Conservation (phyloP, 2,329 filamentous ascomycete species). For the Epichloe aotearoae region DNA sequence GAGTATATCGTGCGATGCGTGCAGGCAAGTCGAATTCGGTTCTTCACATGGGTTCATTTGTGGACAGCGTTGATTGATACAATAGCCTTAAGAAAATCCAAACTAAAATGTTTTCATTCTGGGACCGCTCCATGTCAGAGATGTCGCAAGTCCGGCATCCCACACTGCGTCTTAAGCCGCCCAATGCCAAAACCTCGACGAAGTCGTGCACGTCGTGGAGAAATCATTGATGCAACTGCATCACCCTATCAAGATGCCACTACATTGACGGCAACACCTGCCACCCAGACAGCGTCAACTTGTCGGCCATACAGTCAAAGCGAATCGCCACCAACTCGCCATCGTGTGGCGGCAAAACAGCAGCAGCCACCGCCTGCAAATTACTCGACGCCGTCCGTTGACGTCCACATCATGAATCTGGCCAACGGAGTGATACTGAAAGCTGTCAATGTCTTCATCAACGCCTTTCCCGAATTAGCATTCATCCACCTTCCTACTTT, state of each 20-base stretch:
- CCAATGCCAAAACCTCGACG: slow-evolving; percentile 6
- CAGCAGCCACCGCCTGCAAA: neutral
- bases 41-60: neutral
- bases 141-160: slow-evolving; percentile 15
- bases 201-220: slow-evolving; percentile 1
- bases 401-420: slow-evolving; percentile 14
- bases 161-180: slow-evolving; percentile 15
- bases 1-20: slow-evolving; percentile 22
- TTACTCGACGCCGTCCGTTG: slow-evolving; percentile 6
- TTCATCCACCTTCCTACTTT: slow-evolving; percentile 21
- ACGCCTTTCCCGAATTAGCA: slow-evolving; percentile 21
- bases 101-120: slow-evolving; percentile 21
- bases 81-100: slow-evolving; percentile 15
- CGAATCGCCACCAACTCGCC: neutral
- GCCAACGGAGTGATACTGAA: slow-evolving; percentile 17
- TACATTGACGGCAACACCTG: neutral
- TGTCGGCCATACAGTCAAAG: neutral
- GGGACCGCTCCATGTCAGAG: slow-evolving; percentile 19
- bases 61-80: too few species aligned
- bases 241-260: neutral
- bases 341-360: neutral
- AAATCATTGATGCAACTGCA: neutral
- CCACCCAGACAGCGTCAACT: neutral
- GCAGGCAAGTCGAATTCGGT: slow-evolving; percentile 14
- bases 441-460: slow-evolving; percentile 20